Evolutionary conservation across 208 protist genomes (phyloP), one percentile per base, ranked within the genome.

Genomic region (Acanthamoeba castellanii): DNA sequence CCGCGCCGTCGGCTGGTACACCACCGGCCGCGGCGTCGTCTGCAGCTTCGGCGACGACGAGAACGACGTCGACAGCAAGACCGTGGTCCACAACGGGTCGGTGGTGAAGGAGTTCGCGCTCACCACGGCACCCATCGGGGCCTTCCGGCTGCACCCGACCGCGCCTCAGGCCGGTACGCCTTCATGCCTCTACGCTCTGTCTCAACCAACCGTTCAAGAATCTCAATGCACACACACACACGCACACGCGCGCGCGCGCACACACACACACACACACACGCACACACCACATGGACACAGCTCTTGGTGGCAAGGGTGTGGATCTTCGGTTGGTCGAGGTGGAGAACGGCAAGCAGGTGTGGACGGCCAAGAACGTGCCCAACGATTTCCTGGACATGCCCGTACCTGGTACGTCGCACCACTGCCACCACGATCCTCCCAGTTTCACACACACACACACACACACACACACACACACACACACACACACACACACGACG

Each of bases 1-100:
- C 42, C 74, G 74, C 74, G 74, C 74, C 74, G 74, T 82, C 74
- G 74, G 74, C 32, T 82, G 74, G 74, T 50, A 82, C 74, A 82
- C 74, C 34, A 82, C 32, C 74, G 74, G 74, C 7, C 74, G 74
- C 42, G 74, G 74, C 74, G 74, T 82, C 42, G 74, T 82, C 13
- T 82, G 74, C 74, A 42, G 42, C 42, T 52, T 82, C 37, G 74
- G 42, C 74, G 37, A 82, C 42, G 74, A 34, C 42, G 68, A 45
- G 32, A 82, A 34, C 74, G 74, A 55, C 74, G 30, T 52, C 32
- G 37, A 50, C 74, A 34, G 16, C 37, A 52, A 50, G 18, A 34
- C 74, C 22, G 42, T 34, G 34, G 42, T n/a, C 22, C 57, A 76
- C 68, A 76, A 45, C 42, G 74, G 37, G 13, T 27, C 74, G 1